These are phyloP conservation scores for Mesembryanthemum crystallinum DNA, from an alignment of 148 eudicot species.

Conservation along the genomic window DNA sequence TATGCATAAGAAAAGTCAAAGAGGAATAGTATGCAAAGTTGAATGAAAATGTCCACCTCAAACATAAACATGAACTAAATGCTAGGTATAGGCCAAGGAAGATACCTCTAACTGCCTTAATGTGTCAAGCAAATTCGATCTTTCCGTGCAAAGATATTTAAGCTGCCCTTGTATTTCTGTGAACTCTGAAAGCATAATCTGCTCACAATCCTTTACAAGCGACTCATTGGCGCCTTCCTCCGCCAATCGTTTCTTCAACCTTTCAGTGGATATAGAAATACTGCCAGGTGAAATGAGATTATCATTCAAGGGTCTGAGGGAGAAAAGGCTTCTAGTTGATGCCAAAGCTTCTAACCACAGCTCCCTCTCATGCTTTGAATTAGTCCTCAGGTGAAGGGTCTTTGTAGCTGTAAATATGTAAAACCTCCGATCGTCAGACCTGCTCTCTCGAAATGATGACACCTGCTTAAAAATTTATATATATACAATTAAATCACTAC, in stretches of 20 bases:
- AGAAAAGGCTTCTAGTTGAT: constrained; percentile 52
- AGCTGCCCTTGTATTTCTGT: constrained; percentile 60
- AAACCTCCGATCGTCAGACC: constrained; percentile 72
- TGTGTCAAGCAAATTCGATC: constrained; percentile 74
- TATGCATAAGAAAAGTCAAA: not conserved
- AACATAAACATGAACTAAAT: not conserved
- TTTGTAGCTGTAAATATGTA: constrained; percentile 92
- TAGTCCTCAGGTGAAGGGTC: constrained; percentile 81
- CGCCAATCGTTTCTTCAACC: constrained; percentile 63
- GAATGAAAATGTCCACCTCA: not conserved
- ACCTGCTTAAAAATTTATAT: constrained; percentile 46
- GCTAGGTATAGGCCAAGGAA: not conserved
- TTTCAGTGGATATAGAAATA: constrained; percentile 72
- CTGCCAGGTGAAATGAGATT: constrained; percentile 42
- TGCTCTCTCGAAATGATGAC: constrained; percentile 87
- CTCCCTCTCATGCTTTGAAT: constrained; percentile 56
- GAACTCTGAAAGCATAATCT: constrained; percentile 85
- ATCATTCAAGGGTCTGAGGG: constrained; percentile 49
- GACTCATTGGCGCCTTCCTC: constrained; percentile 70
- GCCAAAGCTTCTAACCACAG: constrained; percentile 82
- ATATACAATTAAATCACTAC: constrained; percentile 17
- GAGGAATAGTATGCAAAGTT: not conserved
- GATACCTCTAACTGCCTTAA: constrained; percentile 84
- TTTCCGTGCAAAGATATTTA: constrained; percentile 66
- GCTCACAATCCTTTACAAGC: constrained; percentile 85